Base-by-base conservation (phyloP, 2,329 filamentous ascomycete species). In the Epichloe scottii region DNA sequence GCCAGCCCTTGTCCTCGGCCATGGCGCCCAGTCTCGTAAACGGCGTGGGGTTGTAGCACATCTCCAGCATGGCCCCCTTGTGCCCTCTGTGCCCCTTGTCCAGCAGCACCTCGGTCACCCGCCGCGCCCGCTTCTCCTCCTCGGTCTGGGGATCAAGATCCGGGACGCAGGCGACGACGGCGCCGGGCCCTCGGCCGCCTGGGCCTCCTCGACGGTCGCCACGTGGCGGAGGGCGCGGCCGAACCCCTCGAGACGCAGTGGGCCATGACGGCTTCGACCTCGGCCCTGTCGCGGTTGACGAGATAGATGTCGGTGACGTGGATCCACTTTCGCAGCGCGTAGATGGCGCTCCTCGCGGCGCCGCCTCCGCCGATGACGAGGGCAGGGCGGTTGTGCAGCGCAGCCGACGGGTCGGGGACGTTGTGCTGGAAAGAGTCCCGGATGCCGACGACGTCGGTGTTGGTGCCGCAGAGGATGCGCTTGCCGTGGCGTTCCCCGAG, bases 401-500 rank as follows among this genome's bases (percentile, higher is more conserved):
- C 63, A 14, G 63, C 55, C 8, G 72, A 69, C 14, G 75, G 67
- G 48, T 70, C 60, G 5, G 66, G 45, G 11, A 75, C 63, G 58
- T 82, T 84, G 56, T 77, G 74, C 46, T 74, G 66, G 58, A 91
- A 85, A 4, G 84, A 79, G 61, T 90, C 85, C 21, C 85, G 77
- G 55, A 91, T 83, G 33, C 87, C 87, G 51, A 89, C 75, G 53
- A 85, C 85, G 66, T 93, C 87, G 4, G 87, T 91, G 70, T 93
- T 91, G 42, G 86, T 85, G 49, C 87, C 87, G 65, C 84, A 81
- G 56, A 79, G 79, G 44, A 75, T 60, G 17, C 75, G 70, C 35
- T 68, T 67, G 48, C 76, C 74, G 45, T 71, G 65, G 15, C 72
- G 70, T 45, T 70, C 66, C 21, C 77, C 72, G 45, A 87, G 64